Base-by-base conservation (phyloP, 768 basidiomycete species). In the Leccinum olivaceopallidum region DNA sequence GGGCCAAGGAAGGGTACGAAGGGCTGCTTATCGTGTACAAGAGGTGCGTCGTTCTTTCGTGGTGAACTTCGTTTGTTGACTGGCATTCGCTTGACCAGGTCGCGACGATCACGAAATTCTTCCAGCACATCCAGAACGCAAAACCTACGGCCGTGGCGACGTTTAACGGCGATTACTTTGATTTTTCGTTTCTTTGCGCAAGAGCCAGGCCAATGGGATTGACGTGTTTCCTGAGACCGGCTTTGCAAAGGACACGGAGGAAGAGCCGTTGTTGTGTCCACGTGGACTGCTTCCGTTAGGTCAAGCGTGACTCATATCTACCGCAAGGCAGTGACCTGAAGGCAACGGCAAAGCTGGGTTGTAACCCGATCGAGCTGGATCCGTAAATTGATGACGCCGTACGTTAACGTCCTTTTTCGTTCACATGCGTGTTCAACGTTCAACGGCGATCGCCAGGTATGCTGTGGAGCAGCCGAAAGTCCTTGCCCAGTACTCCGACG, bases 321-420 rank as follows among this genome's bases (percentile, higher is more conserved):
- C 97, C 97, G 2, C 97, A 98, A 78, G 97, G 97, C 49, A 94
- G 92, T 80, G 97, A 96, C 69, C 78, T 99, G 73, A 99, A 99
- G 73, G 97, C 97, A 1, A 95, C 90, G 0, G 85, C 92, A 18
- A 99, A 99, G 76, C 77, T 99, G 12, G 96, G 96, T 3, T 99
- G 98, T 71, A 87, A 95, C 70, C 97, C 97, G 8, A 93, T 95
- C 53, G 97, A 98, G 69, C 81, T 99, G 28, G 97, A 99, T 75
- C 97, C 97, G 28, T 0, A 97, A 99, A 70, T 80, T 98, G 32
- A 99, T 99, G 97, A 99, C 96, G 12, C 96, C 97, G 94, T 98
- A 65, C 69, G 93, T 81, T 14, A 44, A 20, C 18, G 18, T 51
- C 16, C 4, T 30, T 1, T 32, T n/a, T 20, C 12, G 16, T 48